phyloP scores from a whole-genome alignment of 2,329 filamentous ascomycete genomes.

The Dactylella cylindrospora region DNA sequence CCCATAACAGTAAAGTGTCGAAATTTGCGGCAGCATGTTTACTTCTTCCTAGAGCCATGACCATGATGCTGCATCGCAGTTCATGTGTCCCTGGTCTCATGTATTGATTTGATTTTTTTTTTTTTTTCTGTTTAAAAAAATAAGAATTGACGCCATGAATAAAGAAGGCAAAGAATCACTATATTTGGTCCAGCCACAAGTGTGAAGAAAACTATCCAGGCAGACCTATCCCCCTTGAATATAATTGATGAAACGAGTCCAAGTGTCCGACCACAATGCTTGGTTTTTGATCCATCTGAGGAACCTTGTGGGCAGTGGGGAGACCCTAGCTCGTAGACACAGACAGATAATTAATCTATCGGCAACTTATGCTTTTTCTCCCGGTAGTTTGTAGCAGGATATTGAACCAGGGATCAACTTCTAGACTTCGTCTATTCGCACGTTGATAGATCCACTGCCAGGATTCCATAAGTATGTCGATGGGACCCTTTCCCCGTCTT shows the following conservation, averaged over 20 bases:
- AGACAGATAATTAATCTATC: conserved; percentile 39
- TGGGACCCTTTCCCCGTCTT: conserved; percentile 39
- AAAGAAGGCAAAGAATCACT: too few species aligned
- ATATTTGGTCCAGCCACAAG: conserved; percentile 30
- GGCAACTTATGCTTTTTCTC: conserved; percentile 41
- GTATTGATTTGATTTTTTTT: too few species aligned
- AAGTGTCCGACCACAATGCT: conserved; percentile 35
- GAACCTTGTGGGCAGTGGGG: too few species aligned
- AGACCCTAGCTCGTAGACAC: too few species aligned
- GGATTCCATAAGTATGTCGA: conserved; percentile 45
- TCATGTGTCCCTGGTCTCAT: too few species aligned
- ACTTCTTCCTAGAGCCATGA: too few species aligned
- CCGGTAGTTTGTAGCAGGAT: conserved; percentile 37
- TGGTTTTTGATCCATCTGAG: conserved; percentile 18
- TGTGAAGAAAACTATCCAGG: conserved; percentile 24
- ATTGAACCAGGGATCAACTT: conserved; percentile 20
- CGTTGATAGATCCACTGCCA: conserved; percentile 39
- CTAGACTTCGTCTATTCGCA: conserved; percentile 9
- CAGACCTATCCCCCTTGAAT: conserved; percentile 34
- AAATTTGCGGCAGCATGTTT: too few species aligned
- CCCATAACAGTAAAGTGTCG: conserved; percentile 16
- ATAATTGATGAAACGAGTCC: conserved; percentile 43
- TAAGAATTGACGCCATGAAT: too few species aligned
- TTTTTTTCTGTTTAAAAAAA: too few species aligned
- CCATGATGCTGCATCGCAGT: too few species aligned